Evolutionary conservation across 2,329 filamentous ascomycete species (phyloP).

Genomic region (Trichophyton equinum): DNA sequence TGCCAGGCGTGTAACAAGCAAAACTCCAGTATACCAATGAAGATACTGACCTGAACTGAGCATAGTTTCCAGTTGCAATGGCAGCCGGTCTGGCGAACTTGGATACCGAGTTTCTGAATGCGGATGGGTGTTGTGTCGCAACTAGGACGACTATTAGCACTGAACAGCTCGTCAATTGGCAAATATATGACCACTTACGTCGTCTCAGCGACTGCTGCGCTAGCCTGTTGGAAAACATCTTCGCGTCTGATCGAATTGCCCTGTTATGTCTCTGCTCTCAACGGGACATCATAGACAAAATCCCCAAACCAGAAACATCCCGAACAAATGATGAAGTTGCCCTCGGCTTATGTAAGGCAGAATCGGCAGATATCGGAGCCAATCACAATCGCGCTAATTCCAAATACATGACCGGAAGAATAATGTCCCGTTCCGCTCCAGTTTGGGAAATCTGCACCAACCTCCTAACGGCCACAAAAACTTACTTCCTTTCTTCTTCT

Average conservation of each 20-base stretch:
- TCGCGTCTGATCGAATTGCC: constrained; percentile 13
- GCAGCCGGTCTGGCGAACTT: constrained; percentile 33
- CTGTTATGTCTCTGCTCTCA: background rate
- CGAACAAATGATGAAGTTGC: background rate
- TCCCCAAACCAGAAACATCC: background rate
- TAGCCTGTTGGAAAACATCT: constrained; percentile 38
- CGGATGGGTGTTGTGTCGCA: constrained; percentile 34
- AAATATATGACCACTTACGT: constrained; percentile 26
- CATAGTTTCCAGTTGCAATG: constrained; percentile 31
- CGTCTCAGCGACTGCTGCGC: constrained; percentile 37
- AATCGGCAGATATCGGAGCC: constrained; percentile 15
- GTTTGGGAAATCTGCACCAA: constrained; percentile 7
- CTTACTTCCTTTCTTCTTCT: constrained; percentile 16
- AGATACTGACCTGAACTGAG: constrained; percentile 33
- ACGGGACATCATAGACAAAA: background rate
- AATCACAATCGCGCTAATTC: constrained; percentile 25
- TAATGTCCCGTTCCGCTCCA: constrained; percentile 19
- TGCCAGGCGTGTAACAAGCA: background rate
- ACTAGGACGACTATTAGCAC: constrained; percentile 26
- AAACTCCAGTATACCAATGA: background rate
- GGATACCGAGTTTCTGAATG: constrained; percentile 31
- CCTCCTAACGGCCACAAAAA: background rate
- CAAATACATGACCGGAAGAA: constrained; percentile 24
- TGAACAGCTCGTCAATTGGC: background rate
- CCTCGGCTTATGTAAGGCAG: constrained; percentile 32